Evolutionary conservation across 148 eudicot species (phyloP).

Genomic region (Vaccinium darrowii): DNA sequence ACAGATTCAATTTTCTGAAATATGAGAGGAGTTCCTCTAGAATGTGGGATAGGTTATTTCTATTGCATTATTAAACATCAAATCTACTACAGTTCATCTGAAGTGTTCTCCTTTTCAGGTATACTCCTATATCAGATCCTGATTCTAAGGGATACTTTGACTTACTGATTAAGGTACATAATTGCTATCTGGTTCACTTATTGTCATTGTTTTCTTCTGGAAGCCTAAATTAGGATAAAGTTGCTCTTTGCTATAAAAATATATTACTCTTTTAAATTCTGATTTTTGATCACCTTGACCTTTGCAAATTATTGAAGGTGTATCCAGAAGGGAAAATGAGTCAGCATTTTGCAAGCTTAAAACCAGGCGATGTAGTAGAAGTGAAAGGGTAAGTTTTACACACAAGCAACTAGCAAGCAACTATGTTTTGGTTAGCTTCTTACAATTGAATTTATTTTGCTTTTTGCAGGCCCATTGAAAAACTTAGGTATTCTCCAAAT

Average conservation of each 20-base stretch:
- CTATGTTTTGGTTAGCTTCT: not conserved
- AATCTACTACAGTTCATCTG: slow-evolving; percentile 11
- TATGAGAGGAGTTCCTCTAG: not conserved
- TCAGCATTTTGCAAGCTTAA: slow-evolving; percentile 89
- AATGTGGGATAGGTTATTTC: not conserved
- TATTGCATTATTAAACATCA: not conserved
- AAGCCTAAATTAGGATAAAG: not conserved
- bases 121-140: slow-evolving; percentile 96
- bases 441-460: slow-evolving; percentile 12
- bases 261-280: not conserved
- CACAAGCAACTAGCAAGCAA: not conserved
- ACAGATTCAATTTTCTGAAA: not conserved
- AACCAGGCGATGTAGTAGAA: slow-evolving; percentile 91
- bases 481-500: slow-evolving; percentile 90
- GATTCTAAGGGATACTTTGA: slow-evolving; percentile 90
- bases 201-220: not conserved
- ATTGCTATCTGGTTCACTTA: not conserved
- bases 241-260: slow-evolving; percentile 3
- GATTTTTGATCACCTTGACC: not conserved
- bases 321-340: slow-evolving; percentile 99
- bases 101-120: slow-evolving; percentile 45
- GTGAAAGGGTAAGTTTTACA: slow-evolving; percentile 76
- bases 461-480: slow-evolving; percentile 85
- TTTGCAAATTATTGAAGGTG: slow-evolving; percentile 39
- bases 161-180: slow-evolving; percentile 76